Evolutionary conservation across 768 basidiomycete species (phyloP).

Genomic region (Hericium coralloides): DNA sequence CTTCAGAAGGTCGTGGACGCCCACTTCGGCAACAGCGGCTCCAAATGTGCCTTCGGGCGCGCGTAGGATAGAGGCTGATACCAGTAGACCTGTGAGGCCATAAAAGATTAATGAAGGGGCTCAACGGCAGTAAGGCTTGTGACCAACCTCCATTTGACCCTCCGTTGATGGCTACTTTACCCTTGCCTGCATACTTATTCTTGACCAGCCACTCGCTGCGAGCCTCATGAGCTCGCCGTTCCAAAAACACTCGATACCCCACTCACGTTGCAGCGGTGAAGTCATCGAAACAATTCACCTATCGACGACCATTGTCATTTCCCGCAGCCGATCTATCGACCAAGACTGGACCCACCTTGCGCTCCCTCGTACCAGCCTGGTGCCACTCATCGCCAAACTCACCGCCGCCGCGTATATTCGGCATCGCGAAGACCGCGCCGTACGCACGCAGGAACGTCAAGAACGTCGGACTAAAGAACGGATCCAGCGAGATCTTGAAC

Average conservation of each 20-base stretch:
- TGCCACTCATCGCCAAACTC: slow-evolving; percentile 90
- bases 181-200: slow-evolving; percentile 56
- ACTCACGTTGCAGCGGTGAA: slow-evolving; percentile 75
- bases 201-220: slow-evolving; percentile 61
- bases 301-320: background rate
- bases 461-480: slow-evolving; percentile 62
- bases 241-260: background rate
- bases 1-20: slow-evolving; percentile 73
- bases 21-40: slow-evolving; percentile 75
- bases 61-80: slow-evolving; percentile 80
- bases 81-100: slow-evolving; percentile 46
- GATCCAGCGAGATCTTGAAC: slow-evolving; percentile 61
- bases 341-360: slow-evolving; percentile 39
- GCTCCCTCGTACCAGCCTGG: slow-evolving; percentile 55
- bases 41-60: slow-evolving; percentile 71
- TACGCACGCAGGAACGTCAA: slow-evolving; percentile 70
- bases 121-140: background rate
- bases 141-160: slow-evolving; percentile 70
- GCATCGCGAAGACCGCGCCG: slow-evolving; percentile 52
- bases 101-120: background rate
- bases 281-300: slow-evolving; percentile 75
- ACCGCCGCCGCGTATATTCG: slow-evolving; percentile 45
- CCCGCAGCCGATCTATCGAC: background rate
- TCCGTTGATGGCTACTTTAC: slow-evolving; percentile 71
- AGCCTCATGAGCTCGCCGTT: background rate